Evolutionary conservation across 768 basidiomycete species (phyloP).

Genomic region (Hydnum rufescens): DNA sequence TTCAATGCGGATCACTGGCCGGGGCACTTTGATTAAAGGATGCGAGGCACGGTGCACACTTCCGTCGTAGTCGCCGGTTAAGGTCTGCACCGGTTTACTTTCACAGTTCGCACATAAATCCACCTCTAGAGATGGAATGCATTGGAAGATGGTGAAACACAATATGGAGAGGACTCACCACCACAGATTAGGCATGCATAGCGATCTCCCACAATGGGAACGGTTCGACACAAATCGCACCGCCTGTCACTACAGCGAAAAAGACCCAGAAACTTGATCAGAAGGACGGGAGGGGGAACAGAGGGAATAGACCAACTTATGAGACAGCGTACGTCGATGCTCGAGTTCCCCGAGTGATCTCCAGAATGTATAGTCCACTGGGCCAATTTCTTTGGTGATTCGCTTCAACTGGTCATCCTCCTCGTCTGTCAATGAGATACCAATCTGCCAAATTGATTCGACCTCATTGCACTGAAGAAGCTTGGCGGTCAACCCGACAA

Average conservation of each 20-base stretch:
- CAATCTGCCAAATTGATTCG: neutral
- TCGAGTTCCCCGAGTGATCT: neutral
- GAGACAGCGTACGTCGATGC: neutral
- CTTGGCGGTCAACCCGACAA: neutral
- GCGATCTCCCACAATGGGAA: neutral
- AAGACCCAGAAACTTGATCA: neutral
- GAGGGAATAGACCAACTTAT: neutral
- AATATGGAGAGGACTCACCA: neutral
- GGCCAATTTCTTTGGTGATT: no score
- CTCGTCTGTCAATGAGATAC: neutral
- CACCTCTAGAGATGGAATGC: neutral
- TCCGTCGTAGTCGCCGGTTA: neutral
- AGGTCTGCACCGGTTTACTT: neutral
- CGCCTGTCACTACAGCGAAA: neutral
- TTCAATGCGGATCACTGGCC: neutral
- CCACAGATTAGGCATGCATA: neutral
- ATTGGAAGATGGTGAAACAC: neutral
- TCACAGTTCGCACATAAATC: neutral
- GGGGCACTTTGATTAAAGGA: neutral
- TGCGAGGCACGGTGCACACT: neutral
- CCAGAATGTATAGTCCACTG: no score
- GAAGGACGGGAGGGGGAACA: neutral
- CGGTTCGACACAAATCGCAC: neutral
- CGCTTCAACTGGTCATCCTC: neutral
- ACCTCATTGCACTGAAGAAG: neutral